Conservation (phyloP, 176 grass and related monocot genomes). For the Leersia perrieri region DNA sequence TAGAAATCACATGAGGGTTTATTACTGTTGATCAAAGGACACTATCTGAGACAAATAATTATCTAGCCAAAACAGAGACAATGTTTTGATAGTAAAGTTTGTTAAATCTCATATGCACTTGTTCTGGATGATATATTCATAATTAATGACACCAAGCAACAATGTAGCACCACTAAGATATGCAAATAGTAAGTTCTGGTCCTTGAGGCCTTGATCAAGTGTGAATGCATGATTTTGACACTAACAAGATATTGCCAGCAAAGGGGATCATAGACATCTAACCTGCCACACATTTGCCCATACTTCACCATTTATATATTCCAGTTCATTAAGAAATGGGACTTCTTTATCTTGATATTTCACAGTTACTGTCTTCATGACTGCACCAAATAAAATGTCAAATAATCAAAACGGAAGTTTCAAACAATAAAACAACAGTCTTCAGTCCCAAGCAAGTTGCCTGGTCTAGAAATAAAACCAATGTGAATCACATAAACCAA, state of each 20-base stretch:
- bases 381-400: conserved; percentile 51
- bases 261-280: conserved; percentile 28
- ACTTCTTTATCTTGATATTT: conserved; percentile 75
- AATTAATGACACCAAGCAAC: not conserved
- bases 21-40: not conserved
- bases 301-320: conserved; percentile 91
- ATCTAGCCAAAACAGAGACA: not conserved
- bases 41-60: not conserved
- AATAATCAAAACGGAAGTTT: not conserved
- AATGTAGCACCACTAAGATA: not conserved
- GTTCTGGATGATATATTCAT: not conserved
- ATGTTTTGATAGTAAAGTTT: not conserved
- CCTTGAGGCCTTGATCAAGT: not conserved
- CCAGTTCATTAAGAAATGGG: conserved; percentile 80
- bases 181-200: not conserved
- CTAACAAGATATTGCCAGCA: not conserved
- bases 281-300: conserved; percentile 99
- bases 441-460: not conserved
- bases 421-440: not conserved
- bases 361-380: conserved; percentile 63
- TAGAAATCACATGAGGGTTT: too few relatives aligned
- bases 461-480: not conserved
- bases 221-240: not conserved
- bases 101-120: not conserved
- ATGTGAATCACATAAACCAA: not conserved